Base-by-base conservation (phyloP, 192 early-diverging fungal species). In the Dispira simplex region DNA sequence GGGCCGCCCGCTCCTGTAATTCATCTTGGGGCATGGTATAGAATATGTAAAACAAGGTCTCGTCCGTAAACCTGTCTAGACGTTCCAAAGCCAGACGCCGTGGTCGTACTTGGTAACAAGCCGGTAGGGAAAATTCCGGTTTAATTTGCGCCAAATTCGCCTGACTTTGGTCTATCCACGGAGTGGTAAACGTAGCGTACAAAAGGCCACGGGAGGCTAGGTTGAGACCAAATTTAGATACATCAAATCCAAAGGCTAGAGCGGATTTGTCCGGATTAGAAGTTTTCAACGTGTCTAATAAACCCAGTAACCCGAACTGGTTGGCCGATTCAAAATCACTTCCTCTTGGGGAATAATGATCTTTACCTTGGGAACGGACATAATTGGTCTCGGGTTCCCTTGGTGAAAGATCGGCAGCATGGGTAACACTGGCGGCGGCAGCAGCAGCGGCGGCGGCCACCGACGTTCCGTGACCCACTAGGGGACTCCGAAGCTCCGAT, bases 11-110 rank as follows among this genome's bases (percentile, higher is more conserved):
- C 67, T 97, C 92, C 78, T 97, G 93, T 21, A 93, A 64, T 46
- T 85, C 77, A 60, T 95, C 93, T 55, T 89, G 81, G n/a, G 97
- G 95, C 80, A 92, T 84, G 14, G 89, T 87, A 75, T 99, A 98
- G 75, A 99, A 99, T 46, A 93, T 81, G 77, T 97, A 97, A 65
- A 99, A 93, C 64, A 99, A 77, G n/a, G 92, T 91, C 65, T 98
- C 93, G 64, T 97, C 95, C 48, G 77, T 75, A 32, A 93, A 83
- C 12, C 79, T 73, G 16, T 77, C 67, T 59, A 99, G 79, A 66
- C 86, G 86, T 48, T 83, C 75, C 51, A 86, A 75, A 12, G 89
- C 80, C 51, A 79, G 81, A 67, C 83, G 90, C 62, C 86, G 77
- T 20, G 77, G 76, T 60, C 82, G 84, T 5, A 83, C 80, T 52